Evolutionary conservation across 2,329 filamentous ascomycete genomes (phyloP), one percentile per base, ranked within the genome.

Genomic region (Sordariomycetes sp.): DNA sequence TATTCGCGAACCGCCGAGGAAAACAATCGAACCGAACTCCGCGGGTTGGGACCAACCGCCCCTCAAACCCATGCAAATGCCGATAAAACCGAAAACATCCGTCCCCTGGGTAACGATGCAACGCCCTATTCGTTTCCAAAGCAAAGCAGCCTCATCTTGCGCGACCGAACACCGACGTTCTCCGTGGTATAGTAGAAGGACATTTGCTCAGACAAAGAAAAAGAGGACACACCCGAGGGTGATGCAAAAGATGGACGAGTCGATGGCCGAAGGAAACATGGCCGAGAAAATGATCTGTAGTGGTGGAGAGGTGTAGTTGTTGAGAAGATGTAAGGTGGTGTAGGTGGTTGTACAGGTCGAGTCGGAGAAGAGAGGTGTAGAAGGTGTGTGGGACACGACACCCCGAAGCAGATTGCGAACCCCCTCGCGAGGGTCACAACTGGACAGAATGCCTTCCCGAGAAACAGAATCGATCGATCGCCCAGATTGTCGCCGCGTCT

Each of bases 281-380:
- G 43, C 43, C 43, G 16, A 20, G 43, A 20, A n/a, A 11, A 20
- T n/a, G 16, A 10, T 22, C 43, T 48, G 43, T 48, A 22, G 43
- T 57, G 55, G 22, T 52, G 55, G 25, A 52, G 28, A 24, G 51
- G 40, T 56, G 28, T 4, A 32, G 28, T 32, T 32, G 54, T 57
- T 43, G 46, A 57, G 34, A 57, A 37, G 35, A 32, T 4, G 28
- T 32, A 32, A 32, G 28, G 28, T 32, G 4, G 28, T 40, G 43
- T 34, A 40, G 37, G 25, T 52, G 46, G 52, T 57, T 57, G 55
- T 57, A 57, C 55, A 57, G 34, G 55, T 57, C 55, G 55, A 57
- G 55, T 25, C 18, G n/a, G 20, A 51, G 56, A 22, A 25, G 55
- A 22, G 55, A 60, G 43, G 52, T 34, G 25, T 50, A 32, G 20